Evolutionary conservation across 768 basidiomycete species (phyloP).

Genomic region (Dioszegia hungarica): DNA sequence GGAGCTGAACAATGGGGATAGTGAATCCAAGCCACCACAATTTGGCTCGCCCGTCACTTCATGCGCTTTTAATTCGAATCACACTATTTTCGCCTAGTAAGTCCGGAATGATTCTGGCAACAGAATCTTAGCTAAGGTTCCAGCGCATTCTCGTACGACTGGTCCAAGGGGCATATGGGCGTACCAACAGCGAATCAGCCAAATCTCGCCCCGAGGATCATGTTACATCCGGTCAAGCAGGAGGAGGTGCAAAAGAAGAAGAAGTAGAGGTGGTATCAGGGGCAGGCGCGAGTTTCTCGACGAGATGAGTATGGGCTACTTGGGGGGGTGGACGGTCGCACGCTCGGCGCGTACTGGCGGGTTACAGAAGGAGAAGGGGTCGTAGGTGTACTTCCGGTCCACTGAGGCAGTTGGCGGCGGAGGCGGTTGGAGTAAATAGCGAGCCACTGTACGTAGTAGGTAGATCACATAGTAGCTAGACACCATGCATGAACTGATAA

Average conservation of each 20-base stretch:
- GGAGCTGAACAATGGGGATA: slow-evolving; percentile 44
- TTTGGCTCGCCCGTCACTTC: slow-evolving; percentile 63
- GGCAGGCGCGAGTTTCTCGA: no score
- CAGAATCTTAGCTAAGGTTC: not conserved
- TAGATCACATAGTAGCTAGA: no score
- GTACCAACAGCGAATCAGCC: slow-evolving; percentile 57
- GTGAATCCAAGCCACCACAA: slow-evolving; percentile 32
- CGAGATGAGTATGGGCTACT: no score
- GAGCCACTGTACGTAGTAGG: no score
- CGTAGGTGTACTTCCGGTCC: no score
- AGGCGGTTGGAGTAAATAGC: no score
- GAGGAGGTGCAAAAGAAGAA: slow-evolving; percentile 51
- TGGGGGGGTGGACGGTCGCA: no score
- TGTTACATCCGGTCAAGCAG: slow-evolving; percentile 52
- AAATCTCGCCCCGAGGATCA: slow-evolving; percentile 49
- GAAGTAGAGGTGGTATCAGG: not conserved
- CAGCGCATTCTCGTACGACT: slow-evolving; percentile 78
- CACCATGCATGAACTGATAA: no score
- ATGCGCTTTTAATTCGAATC: slow-evolving; percentile 79
- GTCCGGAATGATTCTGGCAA: not conserved
- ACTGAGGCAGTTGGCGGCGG: no score
- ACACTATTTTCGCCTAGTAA: slow-evolving; percentile 78
- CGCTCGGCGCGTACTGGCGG: no score
- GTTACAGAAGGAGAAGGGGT: no score
- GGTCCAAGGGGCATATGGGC: slow-evolving; percentile 86